A percentile compares a stretch with the other conserved stretches of the same genome.
Conservation (phyloP, 345 rosid genomes). For the Cochlearia excelsa region DNA sequence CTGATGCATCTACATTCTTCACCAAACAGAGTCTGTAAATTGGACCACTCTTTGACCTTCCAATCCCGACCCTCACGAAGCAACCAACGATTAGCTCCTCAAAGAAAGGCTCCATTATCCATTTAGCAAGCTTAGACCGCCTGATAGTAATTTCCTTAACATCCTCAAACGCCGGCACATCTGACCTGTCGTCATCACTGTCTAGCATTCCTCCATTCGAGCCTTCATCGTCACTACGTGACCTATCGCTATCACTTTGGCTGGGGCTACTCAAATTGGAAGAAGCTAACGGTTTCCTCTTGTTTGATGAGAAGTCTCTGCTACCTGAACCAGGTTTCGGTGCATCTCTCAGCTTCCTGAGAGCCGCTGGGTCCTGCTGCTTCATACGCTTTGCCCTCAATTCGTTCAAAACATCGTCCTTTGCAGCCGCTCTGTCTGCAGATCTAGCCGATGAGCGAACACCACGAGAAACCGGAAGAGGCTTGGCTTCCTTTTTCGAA, state of each 20-base stretch:
- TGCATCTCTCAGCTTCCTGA: slow-evolving; percentile 72
- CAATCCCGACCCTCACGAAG: slow-evolving; percentile 93
- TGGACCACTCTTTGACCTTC: slow-evolving; percentile 71
- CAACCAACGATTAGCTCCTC: slow-evolving; percentile 95
- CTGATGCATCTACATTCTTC: slow-evolving; percentile 85
- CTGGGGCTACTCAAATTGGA: slow-evolving; percentile 79
- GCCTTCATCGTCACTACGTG: slow-evolving; percentile 85
- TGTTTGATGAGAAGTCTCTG: slow-evolving; percentile 62
- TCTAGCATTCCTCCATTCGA: slow-evolving; percentile 81
- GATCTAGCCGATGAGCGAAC: slow-evolving; percentile 86
- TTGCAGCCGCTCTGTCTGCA: slow-evolving; percentile 92
- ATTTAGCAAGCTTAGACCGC: slow-evolving; percentile 87
- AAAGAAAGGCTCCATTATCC: slow-evolving; percentile 99
- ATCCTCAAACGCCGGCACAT: slow-evolving; percentile 69
- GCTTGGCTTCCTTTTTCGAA: slow-evolving; percentile 63
- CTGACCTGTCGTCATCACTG: slow-evolving; percentile 86
- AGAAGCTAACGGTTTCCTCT: slow-evolving; percentile 55
- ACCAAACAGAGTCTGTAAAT: slow-evolving; percentile 88
- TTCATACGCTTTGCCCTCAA: slow-evolving; percentile 84
- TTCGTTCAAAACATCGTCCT: slow-evolving; percentile 86
- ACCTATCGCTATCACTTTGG: slow-evolving; percentile 81
- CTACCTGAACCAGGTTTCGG: slow-evolving; percentile 61
- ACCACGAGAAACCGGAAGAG: slow-evolving; percentile 57
- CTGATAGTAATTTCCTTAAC: slow-evolving; percentile 78
- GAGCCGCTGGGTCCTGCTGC: slow-evolving; percentile 92